Evolutionary conservation across 2,329 filamentous ascomycete species (phyloP), one percentile per base, ranked within the genome.

Genomic region (Colletotrichum godetiae): DNA sequence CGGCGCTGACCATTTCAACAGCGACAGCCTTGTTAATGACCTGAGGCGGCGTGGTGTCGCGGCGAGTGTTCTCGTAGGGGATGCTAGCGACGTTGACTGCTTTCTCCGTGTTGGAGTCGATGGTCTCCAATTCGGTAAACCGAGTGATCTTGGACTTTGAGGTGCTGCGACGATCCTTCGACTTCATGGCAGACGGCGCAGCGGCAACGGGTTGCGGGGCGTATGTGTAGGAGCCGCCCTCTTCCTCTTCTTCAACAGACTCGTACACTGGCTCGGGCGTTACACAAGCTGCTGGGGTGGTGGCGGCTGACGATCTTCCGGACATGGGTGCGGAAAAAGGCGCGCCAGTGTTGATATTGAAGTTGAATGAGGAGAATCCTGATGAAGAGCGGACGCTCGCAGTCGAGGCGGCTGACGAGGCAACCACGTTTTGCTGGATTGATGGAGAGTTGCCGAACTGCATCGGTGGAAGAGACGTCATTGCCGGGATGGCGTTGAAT

Each of bases 61-160:
- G 60, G 57, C 60, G 29, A 53, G 69, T n/a, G 24, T 53, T 24
- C 13, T 60, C 42, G 19, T 60, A 73, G 15, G 71, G 70, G 8
- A 70, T 49, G 19, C 49, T n/a, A 24, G 67, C 68, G 15, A 68
- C 42, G 13, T 52, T 13, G 63, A 49, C 15, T 65, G 65, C n/a
- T 56, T 74, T 24, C 62, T 76, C 77, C 1, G 77, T 55, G 59
- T 77, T 70, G 3, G 81, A 78, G n/a, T 80, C 76, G 61, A 82
- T 81, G 8, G 77, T 77, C 60, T 80, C 79, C 19, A 81, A 65
- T 57, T 81, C 81, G 1, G 78, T 75, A 67, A 81, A 80, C n/a
- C 78, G 76, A n/a, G 77, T 75, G 27, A 74, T 71, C 66, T 76
- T 76, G 59, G 75, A 69, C 59, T 78, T 79, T 10, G 75, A 75